Conservation (phyloP, 352 stramenopile species). For the Saprolegnia diclina region DNA sequence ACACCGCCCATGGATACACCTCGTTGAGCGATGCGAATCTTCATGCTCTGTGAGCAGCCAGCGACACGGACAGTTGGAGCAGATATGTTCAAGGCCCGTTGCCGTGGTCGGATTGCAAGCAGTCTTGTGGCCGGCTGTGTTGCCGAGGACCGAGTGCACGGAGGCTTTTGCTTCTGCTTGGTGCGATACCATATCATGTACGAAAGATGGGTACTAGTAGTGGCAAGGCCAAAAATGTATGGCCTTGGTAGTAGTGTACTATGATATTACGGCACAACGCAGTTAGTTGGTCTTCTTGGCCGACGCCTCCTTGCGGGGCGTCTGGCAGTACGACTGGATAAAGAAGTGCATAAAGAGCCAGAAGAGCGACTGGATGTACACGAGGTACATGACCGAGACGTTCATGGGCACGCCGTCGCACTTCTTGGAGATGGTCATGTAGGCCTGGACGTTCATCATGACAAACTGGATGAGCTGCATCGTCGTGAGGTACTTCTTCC, state of each 20-base stretch:
- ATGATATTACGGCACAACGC: constrained; percentile 11
- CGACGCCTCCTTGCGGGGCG: constrained; percentile 24
- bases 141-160: too few species aligned
- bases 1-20: too few species aligned
- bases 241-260: constrained; percentile 1
- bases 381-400: constrained; percentile 88
- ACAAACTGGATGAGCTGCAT: constrained; percentile 95
- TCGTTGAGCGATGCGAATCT: too few species aligned
- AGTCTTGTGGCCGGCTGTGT: too few species aligned
- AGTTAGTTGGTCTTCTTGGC: constrained; percentile 30
- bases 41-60: too few species aligned
- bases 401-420: constrained; percentile 71
- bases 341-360: constrained; percentile 97
- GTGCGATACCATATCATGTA: too few species aligned
- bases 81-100: too few species aligned
- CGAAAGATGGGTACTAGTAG: too few species aligned
- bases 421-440: constrained; percentile 80
- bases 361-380: constrained; percentile 95
- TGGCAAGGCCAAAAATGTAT: too few species aligned
- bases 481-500: constrained; percentile 94
- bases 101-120: too few species aligned
- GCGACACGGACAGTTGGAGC: too few species aligned
- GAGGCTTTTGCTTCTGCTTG: too few species aligned
- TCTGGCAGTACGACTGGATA: constrained; percentile 87
- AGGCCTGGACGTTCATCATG: constrained; percentile 73